These are phyloP conservation scores for Rhodotorula mucilaginosa DNA, from an alignment of 1,284 basidiomycete genomes.

Conservation along the genomic window DNA sequence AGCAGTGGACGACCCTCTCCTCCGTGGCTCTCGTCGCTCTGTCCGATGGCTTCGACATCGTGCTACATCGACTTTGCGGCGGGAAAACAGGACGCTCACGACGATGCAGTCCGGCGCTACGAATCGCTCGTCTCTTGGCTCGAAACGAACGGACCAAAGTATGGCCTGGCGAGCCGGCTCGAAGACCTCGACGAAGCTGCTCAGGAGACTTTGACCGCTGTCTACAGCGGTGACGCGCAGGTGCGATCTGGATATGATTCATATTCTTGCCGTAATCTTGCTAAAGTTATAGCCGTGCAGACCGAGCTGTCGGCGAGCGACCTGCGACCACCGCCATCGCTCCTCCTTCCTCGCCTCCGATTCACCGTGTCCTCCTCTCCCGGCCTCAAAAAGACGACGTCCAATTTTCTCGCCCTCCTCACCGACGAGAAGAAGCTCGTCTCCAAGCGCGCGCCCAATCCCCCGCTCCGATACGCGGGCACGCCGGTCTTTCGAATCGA, in stretches of 20 bases:
- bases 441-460: conserved; percentile 57
- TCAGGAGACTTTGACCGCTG: conserved; percentile 26
- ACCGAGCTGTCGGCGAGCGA: neutral
- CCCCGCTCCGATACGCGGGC: conserved; percentile 53
- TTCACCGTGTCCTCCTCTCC: conserved; percentile 42
- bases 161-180: conserved; percentile 23
- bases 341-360: conserved; percentile 33
- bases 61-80: conserved; percentile 35
- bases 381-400: conserved; percentile 54
- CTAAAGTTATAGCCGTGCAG: neutral
- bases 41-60: neutral
- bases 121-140: conserved; percentile 27
- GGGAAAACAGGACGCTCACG: conserved; percentile 13
- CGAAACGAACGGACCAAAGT: conserved; percentile 23
- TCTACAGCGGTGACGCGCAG: conserved; percentile 30
- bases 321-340: conserved; percentile 32
- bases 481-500: conserved; percentile 55
- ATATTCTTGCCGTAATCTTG: fast-evolving
- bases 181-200: conserved; percentile 29
- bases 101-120: neutral
- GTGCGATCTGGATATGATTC: conserved; percentile 5
- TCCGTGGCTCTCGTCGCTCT: neutral
- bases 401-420: conserved; percentile 56
- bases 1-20: too few relatives aligned
- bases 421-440: conserved; percentile 54